A percentile compares a stretch with the other conserved stretches of the same genome.
phyloP scores from a whole-genome alignment of 192 early-diverging fungal genomes.

The Entrophospora sp. region DNA sequence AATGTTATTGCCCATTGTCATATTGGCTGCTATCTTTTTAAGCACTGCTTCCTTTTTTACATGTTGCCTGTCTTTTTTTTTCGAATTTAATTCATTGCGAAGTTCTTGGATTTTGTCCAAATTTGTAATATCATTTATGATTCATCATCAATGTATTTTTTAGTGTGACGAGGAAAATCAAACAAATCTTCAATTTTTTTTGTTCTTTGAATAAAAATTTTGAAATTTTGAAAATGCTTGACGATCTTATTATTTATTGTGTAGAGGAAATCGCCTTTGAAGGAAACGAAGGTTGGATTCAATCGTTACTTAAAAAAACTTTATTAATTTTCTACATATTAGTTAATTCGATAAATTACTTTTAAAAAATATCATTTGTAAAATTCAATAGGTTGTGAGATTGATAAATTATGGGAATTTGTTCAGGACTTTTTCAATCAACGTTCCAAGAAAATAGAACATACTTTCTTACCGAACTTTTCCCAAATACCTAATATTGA shows the following conservation, averaged over 20 bases:
- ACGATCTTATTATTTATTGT: constrained; percentile 40
- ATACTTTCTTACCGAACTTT: constrained; percentile 9
- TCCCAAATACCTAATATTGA: not conserved
- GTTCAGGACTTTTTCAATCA: constrained; percentile 11
- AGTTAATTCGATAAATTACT: not conserved
- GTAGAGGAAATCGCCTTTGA: constrained; percentile 52
- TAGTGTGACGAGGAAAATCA: too few relatives aligned
- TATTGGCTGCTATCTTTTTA: constrained; percentile 97
- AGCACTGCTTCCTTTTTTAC: constrained; percentile 75
- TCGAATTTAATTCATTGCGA: too few relatives aligned
- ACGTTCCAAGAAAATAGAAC: constrained; percentile 20
- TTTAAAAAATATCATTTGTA: not conserved
- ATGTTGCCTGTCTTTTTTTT: constrained; percentile 74
- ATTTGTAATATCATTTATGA: too few relatives aligned
- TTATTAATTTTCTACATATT: not conserved
- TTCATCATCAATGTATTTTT: too few relatives aligned
- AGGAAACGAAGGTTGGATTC: constrained; percentile 35
- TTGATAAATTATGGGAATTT: constrained; percentile 16
- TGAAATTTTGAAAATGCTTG: constrained; percentile 37
- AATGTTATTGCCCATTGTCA: constrained; percentile 99
- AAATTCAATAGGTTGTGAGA: constrained; percentile 7
- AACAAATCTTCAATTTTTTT: too few relatives aligned
- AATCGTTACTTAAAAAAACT: not conserved
- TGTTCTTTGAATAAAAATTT: too few relatives aligned
- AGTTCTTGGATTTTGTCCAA: constrained; percentile 92